These are phyloP conservation scores for Talaromyces islandicus DNA, from an alignment of 2,329 filamentous ascomycete species.

Conservation along the genomic window DNA sequence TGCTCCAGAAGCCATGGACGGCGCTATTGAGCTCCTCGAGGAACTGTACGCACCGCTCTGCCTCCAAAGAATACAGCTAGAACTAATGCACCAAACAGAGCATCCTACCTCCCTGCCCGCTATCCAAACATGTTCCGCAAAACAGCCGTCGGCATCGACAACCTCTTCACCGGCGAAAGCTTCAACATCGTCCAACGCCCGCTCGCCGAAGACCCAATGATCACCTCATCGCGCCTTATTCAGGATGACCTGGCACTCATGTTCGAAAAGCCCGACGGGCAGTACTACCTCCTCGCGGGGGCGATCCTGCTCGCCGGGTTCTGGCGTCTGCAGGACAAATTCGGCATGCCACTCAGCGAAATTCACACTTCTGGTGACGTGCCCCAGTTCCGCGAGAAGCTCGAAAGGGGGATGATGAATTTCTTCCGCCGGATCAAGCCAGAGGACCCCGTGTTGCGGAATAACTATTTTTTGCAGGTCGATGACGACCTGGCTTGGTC, in stretches of 20 bases:
- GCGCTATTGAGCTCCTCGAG: conserved; percentile 68
- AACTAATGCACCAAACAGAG: conserved; percentile 18
- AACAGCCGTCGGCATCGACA: conserved; percentile 61
- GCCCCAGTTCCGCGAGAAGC: conserved; percentile 62
- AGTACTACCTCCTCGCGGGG: conserved; percentile 75
- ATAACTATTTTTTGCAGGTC: conserved; percentile 87
- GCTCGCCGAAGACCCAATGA: conserved; percentile 71
- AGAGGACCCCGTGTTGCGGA: conserved; percentile 60
- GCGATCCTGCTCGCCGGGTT: conserved; percentile 73
- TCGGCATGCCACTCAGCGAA: conserved; percentile 69
- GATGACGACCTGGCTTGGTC: conserved; percentile 74
- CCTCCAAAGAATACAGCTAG: background rate
- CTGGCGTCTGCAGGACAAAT: conserved; percentile 76
- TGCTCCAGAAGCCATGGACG: conserved; percentile 63
- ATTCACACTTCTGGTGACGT: conserved; percentile 77
- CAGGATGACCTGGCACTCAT: conserved; percentile 83
- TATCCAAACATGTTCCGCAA: conserved; percentile 66
- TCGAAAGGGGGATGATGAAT: conserved; percentile 73
- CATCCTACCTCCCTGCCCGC: conserved; percentile 63
- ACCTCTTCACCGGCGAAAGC: conserved; percentile 63
- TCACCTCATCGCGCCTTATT: conserved; percentile 62
- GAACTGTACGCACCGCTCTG: conserved; percentile 48
- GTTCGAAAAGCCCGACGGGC: conserved; percentile 68
- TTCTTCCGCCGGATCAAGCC: conserved; percentile 70
- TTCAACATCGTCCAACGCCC: conserved; percentile 63